Conservation (phyloP, 78 protist genomes). For the Acrasis kona region DNA sequence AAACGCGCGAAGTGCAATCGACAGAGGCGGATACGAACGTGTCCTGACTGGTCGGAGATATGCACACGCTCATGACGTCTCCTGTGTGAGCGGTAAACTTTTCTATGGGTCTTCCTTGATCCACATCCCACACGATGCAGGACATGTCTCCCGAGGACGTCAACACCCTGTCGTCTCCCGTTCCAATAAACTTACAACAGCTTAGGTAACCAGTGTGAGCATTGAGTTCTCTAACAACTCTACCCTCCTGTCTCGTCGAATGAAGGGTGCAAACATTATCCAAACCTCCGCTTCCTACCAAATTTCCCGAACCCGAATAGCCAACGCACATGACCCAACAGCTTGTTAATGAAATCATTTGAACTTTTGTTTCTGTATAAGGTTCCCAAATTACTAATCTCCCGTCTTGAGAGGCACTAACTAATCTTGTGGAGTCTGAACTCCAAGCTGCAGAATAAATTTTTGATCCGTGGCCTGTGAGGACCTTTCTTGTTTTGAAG, state of each 20-base stretch:
- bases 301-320: constrained; percentile 70
- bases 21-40: constrained; percentile 78
- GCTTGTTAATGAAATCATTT: constrained; percentile 77
- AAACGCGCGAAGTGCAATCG: constrained; percentile 74
- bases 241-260: constrained; percentile 49
- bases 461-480: constrained; percentile 88
- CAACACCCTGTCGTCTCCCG: constrained; percentile 53
- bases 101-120: constrained; percentile 42
- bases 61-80: constrained; percentile 71
- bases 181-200: constrained; percentile 86
- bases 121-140: constrained; percentile 91
- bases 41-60: constrained; percentile 36
- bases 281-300: constrained; percentile 93
- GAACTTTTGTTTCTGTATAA: constrained; percentile 48
- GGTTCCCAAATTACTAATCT: constrained; percentile 92
- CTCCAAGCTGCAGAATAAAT: constrained; percentile 91
- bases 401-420: constrained; percentile 91
- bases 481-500: constrained; percentile 26
- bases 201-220: constrained; percentile 84
- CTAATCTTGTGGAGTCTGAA: constrained; percentile 61
- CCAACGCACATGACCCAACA: constrained; percentile 96
- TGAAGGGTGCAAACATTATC: constrained; percentile 83
- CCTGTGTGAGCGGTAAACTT: constrained; percentile 81
- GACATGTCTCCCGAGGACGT: constrained; percentile 81
- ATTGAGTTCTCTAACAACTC: constrained; percentile 45